Conservation (phyloP, 805 yeast species). For the Hyphopichia homilentoma region DNA sequence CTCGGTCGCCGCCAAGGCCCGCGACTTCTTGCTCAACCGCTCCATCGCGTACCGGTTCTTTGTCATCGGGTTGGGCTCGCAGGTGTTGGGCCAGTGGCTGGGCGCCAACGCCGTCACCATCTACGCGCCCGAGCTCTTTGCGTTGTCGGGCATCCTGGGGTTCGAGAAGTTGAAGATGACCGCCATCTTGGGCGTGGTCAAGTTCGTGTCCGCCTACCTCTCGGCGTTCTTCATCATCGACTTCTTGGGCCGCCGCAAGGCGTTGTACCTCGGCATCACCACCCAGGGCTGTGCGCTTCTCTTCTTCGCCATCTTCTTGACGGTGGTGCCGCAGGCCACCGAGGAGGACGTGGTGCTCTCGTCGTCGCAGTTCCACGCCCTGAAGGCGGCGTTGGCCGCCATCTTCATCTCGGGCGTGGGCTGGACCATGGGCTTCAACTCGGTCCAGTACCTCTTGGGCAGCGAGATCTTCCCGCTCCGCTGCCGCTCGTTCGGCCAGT, state of each 20-base stretch:
- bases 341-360: slow-evolving; percentile 24
- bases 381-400: slow-evolving; percentile 48
- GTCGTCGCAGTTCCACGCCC: slow-evolving; percentile 31
- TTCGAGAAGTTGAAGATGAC: slow-evolving; percentile 43
- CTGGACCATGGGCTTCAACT: slow-evolving; percentile 59
- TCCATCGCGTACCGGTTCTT: slow-evolving; percentile 47
- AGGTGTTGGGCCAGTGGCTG: slow-evolving; percentile 56
- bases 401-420: slow-evolving; percentile 50
- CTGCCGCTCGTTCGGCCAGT: slow-evolving; percentile 46
- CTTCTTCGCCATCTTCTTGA: slow-evolving; percentile 46
- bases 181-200: slow-evolving; percentile 51
- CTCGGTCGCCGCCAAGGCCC: slow-evolving; percentile 17
- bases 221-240: slow-evolving; percentile 54
- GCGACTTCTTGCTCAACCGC: slow-evolving; percentile 31
- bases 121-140: slow-evolving; percentile 52
- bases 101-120: slow-evolving; percentile 56
- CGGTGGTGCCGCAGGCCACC: slow-evolving; percentile 42
- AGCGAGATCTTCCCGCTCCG: slow-evolving; percentile 54
- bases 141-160: slow-evolving; percentile 43
- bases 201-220: slow-evolving; percentile 45
- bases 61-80: slow-evolving; percentile 38
- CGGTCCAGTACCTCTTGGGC: slow-evolving; percentile 51
- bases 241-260: slow-evolving; percentile 47
- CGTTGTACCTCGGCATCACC: slow-evolving; percentile 46
- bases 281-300: slow-evolving; percentile 41